Conservation (phyloP, 192 early-diverging fungal species). For the Entrophospora sp. region DNA sequence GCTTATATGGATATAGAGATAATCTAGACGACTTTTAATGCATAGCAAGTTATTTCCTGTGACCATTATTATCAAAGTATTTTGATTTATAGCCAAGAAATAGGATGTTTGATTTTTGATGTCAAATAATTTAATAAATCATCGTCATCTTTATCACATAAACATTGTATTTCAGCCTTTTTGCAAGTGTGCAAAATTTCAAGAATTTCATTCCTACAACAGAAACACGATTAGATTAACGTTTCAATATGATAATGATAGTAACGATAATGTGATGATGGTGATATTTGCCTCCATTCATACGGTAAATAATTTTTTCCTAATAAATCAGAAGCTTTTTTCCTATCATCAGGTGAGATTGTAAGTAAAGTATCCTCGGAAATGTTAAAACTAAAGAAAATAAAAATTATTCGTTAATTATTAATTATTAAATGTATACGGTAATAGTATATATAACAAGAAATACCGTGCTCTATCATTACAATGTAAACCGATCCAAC, state of each 20-base stretch:
- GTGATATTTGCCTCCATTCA: conserved; percentile 12
- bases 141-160: not conserved
- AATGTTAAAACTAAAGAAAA: conserved; percentile 13
- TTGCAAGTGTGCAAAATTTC: not conserved
- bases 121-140: not conserved
- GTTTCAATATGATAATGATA: not conserved
- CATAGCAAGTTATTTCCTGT: not conserved
- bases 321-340: conserved; percentile 1
- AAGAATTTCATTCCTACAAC: not conserved
- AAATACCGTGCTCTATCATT: conserved; percentile 3
- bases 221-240: not conserved
- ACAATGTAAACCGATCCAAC: conserved; percentile 14
- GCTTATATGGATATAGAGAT: not conserved
- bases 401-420: not conserved
- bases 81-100: not conserved
- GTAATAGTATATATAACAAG: not conserved
- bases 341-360: conserved; percentile 5
- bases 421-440: not conserved
- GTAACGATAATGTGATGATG: not conserved
- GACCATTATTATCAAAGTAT: not conserved
- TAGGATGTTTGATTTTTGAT: not conserved
- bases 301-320: not conserved
- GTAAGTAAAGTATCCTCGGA: not conserved
- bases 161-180: conserved; percentile 16
- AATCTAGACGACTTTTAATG: not conserved